Percentiles rank a stretch among this genome's conserved stretches.
phyloP scores from a whole-genome alignment of 2,329 filamentous ascomycete genomes.

The Raffaelea albimanens region DNA sequence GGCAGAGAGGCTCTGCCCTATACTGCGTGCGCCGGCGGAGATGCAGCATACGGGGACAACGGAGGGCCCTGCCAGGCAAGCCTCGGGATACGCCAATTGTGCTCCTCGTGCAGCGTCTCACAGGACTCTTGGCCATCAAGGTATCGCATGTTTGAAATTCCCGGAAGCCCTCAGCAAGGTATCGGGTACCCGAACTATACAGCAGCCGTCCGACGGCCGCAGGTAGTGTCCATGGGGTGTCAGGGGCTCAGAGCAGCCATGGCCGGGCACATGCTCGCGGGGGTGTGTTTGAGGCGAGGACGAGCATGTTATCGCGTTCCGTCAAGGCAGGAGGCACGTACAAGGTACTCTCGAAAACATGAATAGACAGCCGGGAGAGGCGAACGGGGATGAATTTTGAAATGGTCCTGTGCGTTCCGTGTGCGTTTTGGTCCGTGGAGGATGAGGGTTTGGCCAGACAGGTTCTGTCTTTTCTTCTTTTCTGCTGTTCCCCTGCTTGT shows the following conservation, averaged over 20 bases:
- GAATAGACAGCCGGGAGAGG: not conserved
- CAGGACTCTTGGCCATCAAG: not conserved
- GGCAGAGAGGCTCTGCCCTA: not conserved
- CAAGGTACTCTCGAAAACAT: not conserved
- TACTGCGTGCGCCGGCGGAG: not conserved
- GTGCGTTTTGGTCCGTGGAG: not conserved
- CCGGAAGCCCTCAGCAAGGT: not conserved
- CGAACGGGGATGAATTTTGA: not conserved
- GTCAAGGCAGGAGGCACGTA: not conserved
- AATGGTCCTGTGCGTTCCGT: not conserved
- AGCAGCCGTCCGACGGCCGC: not conserved
- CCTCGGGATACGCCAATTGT: too few relatives aligned
- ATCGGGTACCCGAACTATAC: not conserved
- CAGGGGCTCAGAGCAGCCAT: too few relatives aligned
- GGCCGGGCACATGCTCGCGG: too few relatives aligned
- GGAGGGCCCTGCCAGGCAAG: not conserved
- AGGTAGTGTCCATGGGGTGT: too few relatives aligned
- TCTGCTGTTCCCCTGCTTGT: not conserved
- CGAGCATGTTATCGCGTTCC: too few relatives aligned
- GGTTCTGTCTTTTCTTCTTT: not conserved
- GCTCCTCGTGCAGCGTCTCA: not conserved
- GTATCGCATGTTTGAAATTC: not conserved
- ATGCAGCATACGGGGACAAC: not conserved
- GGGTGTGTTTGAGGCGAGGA: too few relatives aligned
- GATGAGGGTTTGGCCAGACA: not conserved